Conservation (phyloP, 208 protist species). For the Trypanosoma boissoni region DNA sequence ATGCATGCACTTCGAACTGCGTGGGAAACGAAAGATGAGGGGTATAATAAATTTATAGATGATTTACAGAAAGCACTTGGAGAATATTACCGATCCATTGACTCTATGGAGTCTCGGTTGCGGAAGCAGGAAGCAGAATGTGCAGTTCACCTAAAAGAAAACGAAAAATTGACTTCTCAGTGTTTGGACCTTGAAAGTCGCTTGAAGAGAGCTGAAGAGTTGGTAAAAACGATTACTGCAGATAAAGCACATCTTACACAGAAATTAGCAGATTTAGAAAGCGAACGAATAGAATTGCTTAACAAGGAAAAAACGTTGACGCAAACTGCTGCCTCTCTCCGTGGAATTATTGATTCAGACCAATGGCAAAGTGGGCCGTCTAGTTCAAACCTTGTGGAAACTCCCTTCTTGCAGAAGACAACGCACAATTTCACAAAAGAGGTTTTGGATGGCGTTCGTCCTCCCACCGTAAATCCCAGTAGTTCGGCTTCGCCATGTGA, state of each 20-base stretch:
- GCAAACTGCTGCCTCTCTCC: constrained; percentile 20
- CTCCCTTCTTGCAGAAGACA: too few species aligned
- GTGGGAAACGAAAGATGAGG: constrained; percentile 26
- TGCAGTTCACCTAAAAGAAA: neutral
- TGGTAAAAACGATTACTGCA: neutral
- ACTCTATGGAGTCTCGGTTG: constrained; percentile 20
- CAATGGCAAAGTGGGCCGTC: constrained; percentile 1
- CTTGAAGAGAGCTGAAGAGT: constrained; percentile 6
- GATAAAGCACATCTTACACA: constrained; percentile 5
- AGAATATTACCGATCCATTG: constrained; percentile 22
- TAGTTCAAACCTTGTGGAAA: neutral
- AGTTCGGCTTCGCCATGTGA: too few species aligned
- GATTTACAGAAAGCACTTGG: constrained; percentile 21
- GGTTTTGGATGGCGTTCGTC: too few species aligned
- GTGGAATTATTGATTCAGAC: constrained; percentile 11
- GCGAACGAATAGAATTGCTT: constrained; percentile 13
- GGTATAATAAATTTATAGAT: constrained; percentile 29
- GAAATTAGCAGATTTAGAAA: constrained; percentile 14
- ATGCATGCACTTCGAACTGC: constrained; percentile 18
- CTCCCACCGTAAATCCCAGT: too few species aligned
- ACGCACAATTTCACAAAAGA: too few species aligned
- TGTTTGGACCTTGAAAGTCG: constrained; percentile 19
- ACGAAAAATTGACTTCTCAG: constrained; percentile 1
- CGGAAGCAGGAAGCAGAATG: constrained; percentile 19
- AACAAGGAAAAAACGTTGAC: constrained; percentile 10